These are phyloP conservation scores for Adansonia madagascariensis DNA, from an alignment of 441 rosid species.

Conservation along the genomic window DNA sequence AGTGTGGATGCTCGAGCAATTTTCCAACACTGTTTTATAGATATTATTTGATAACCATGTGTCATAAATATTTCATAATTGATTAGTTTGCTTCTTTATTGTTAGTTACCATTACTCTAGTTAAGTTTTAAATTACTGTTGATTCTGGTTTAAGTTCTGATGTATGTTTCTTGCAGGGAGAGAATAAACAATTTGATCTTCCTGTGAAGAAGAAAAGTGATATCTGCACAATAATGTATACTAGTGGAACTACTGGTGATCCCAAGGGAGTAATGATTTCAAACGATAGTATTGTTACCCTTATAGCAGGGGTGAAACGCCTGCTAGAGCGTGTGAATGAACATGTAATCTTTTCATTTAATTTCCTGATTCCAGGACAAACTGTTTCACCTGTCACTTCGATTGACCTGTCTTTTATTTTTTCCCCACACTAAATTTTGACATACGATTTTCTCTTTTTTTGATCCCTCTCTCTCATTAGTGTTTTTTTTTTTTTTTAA, in stretches of 20 bases:
- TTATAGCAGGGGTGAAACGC: slow-evolving; percentile 69
- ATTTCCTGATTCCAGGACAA: not conserved
- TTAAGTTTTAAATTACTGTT: not conserved
- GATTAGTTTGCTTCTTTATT: not conserved
- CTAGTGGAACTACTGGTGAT: slow-evolving; percentile 98
- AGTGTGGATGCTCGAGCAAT: not conserved
- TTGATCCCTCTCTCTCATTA: not conserved
- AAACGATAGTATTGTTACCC: slow-evolving; percentile 78
- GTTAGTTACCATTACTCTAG: not conserved
- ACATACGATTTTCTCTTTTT: not conserved
- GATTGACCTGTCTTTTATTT: too few species aligned
- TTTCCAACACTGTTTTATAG: not conserved
- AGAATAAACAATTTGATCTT: slow-evolving; percentile 65
- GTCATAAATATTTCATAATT: not conserved
- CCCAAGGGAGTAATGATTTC: slow-evolving; percentile 97
- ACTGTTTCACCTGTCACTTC: not conserved
- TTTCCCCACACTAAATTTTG: not conserved
- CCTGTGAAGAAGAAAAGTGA: slow-evolving; percentile 70
- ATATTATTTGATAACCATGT: not conserved
- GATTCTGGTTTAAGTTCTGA: slow-evolving; percentile 23
- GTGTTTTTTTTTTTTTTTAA: too few species aligned
- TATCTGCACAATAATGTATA: slow-evolving; percentile 96
- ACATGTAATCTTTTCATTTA: slow-evolving; percentile 44
- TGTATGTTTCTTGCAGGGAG: slow-evolving; percentile 59
- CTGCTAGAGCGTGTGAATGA: slow-evolving; percentile 67